Base-by-base conservation (phyloP, 805 yeast species). In the Metschnikowia rubicola region DNA sequence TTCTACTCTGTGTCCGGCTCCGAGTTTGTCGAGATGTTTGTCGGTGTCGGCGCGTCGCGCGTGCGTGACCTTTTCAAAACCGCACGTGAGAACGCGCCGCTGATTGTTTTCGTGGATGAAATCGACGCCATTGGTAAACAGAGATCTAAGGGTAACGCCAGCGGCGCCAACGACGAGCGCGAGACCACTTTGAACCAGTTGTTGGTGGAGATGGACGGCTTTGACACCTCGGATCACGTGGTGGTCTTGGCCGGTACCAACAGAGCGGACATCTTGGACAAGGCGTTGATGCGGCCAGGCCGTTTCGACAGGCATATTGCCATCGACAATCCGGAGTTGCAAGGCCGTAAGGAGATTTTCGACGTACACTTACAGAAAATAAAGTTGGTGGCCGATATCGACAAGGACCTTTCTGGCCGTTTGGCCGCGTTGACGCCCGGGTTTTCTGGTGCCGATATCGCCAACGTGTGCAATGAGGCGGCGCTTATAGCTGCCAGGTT, bases 141-240 rank as follows among this genome's bases (percentile, higher is more conserved):
- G 39, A 70, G 84, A 62, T 32, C 37, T n/a, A 39, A 39, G 36
- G 79, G 84, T n/a, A 83, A 83, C 66, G 90, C 90, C 30, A 80
- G 81, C 52, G 94, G 96, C 45, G 88, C 95, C 28, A 89, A 92
- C 62, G 99, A 94, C 66, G 99, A 94, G 70, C 85, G 97, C 63
- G 99, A 94, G 67, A 87, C 95, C 17, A 94, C 99, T 0, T 77
- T 94, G 60, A 94, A 94, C 67, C 99, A 94, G 73, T 77, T 94
- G 40, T 77, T 94, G 50, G 99, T 94, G 35, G 99, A 94, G 71
- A 94, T 94, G 99, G 99, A 94, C 68, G 99, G 99, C 8, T 94
- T 94, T 66, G 85, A 84, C 19, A 79, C 86, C 29, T 73, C 86
- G 12, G 98, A 94, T 60, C 98, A 95, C 61, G 91, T 94, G 48